Base-by-base conservation (phyloP, 164 flowering plant genomes). In the Sedum album region DNA sequence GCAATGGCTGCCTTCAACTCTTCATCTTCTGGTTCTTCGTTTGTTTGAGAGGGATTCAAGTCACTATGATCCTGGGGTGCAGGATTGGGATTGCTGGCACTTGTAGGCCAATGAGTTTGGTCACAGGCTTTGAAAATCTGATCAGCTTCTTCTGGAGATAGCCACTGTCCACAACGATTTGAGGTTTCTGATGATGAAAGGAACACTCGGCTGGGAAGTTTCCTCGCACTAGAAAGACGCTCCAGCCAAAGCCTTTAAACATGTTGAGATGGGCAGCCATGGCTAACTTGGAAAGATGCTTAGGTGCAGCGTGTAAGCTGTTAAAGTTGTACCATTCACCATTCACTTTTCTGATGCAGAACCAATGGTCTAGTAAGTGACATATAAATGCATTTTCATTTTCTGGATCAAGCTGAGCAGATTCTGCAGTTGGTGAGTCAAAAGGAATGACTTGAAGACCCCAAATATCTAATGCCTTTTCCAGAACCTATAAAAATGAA, bases 271-370 rank as follows among this genome's bases (percentile, higher is more conserved):
- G 91, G 28, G 97, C 98, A 13, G 98, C 82, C 30, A 91, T 91
- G 81, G 87, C 87, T 72, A 93, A 93, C 80, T 86, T 91, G 20
- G 98, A 93, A 63, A 93, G 89, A 79, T 93, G 89, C 76, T 87
- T 84, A 0, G 98, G 98, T 21, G 97, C 98, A 44, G 95, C 90
- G 67, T 81, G 85, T 23, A 93, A 84, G 70, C 98, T 93, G 73
- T 93, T 90, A 65, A 93, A 93, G 69, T 93, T 93, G 71, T 90
- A 93, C 98, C 98, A 94, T 53, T 94, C 97, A 18, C 91, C 95
- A 53, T 86, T 83, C 53, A 94, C 96, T 83, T 94, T 94, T 77
- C 96, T 82, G 72, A 94, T 89, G 74, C 90, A 88, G 72, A 91
- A 94, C 98, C 98, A 94, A 57, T 91, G 98, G 68, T 94, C 90